These are phyloP conservation scores for Phlebopus sp. DNA, from an alignment of 1,284 basidiomycete species.

Conservation along the genomic window DNA sequence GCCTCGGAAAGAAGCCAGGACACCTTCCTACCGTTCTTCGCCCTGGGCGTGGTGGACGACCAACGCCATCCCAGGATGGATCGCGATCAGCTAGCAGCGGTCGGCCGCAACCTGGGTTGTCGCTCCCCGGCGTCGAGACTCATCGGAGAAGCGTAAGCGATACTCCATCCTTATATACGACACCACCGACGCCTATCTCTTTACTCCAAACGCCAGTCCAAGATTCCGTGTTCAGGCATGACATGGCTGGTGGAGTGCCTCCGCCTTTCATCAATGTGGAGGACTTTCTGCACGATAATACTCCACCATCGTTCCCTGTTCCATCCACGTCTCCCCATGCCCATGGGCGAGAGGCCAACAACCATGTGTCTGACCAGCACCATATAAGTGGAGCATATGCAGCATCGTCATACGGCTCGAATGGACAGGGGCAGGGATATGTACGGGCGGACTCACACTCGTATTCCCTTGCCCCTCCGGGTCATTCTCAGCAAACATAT, in stretches of 20 bases:
- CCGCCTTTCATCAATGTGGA: constrained; percentile 21
- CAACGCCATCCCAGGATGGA: constrained; percentile 23
- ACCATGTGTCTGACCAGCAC: constrained; percentile 1
- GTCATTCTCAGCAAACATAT: constrained; percentile 9
- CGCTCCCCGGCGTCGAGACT: constrained; percentile 7
- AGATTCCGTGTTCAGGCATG: constrained; percentile 4
- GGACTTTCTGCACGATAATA: constrained; percentile 3
- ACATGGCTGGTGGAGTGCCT: background rate
- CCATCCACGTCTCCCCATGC: background rate
- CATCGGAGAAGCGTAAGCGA: constrained; percentile 17
- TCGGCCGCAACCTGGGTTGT: constrained; percentile 7
- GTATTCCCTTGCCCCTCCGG: constrained; percentile 8
- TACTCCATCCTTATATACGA: constrained; percentile 3
- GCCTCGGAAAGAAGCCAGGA: constrained; percentile 16
- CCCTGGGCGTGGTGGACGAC: constrained; percentile 35
- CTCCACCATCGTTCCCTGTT: constrained; percentile 8
- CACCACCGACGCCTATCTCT: constrained; percentile 6
- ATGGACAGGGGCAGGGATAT: constrained; percentile 11
- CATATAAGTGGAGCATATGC: constrained; percentile 1
- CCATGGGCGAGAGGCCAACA: constrained; percentile 4
- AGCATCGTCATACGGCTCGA: constrained; percentile 4
- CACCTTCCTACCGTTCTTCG: constrained; percentile 42
- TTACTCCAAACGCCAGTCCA: constrained; percentile 11
- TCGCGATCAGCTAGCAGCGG: constrained; percentile 10
- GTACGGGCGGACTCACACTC: constrained; percentile 12